Conservation (phyloP, 768 basidiomycete species). For the Rhizopogon vulgaris region DNA sequence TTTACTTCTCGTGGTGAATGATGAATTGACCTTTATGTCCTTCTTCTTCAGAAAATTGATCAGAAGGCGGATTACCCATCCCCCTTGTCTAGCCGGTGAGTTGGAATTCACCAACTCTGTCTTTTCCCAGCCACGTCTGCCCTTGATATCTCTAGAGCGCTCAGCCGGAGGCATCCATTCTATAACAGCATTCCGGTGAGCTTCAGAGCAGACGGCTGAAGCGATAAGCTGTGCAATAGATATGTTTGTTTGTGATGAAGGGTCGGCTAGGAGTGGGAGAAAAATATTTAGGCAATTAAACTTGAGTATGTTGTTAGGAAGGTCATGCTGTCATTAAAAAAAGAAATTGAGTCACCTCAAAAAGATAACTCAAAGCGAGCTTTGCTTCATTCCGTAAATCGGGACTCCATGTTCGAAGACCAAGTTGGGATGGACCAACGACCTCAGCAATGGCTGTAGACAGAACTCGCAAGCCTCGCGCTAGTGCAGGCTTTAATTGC, state of each 20-base stretch:
- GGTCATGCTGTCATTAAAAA: background rate
- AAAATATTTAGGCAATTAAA: slow-evolving; percentile 58
- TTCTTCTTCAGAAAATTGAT: slow-evolving; percentile 40
- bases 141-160: slow-evolving; percentile 46
- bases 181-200: slow-evolving; percentile 44
- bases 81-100: slow-evolving; percentile 39
- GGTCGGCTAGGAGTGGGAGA: slow-evolving; percentile 53
- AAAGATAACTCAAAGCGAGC: slow-evolving; percentile 51
- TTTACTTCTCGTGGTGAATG: background rate
- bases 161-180: slow-evolving; percentile 62
- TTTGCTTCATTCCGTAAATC: slow-evolving; percentile 47
- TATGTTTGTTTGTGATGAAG: slow-evolving; percentile 34
- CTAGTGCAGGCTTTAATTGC: slow-evolving; percentile 48
- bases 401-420: slow-evolving; percentile 32
- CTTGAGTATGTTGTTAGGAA: slow-evolving; percentile 25
- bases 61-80: slow-evolving; percentile 55
- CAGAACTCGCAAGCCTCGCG: slow-evolving; percentile 57
- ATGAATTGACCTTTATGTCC: slow-evolving; percentile 45
- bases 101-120: slow-evolving; percentile 32
- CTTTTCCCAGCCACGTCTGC: slow-evolving; percentile 73
- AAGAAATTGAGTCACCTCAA: slow-evolving; percentile 38
- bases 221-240: slow-evolving; percentile 58
- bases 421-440: slow-evolving; percentile 66
- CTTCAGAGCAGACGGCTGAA: slow-evolving; percentile 39
- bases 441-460: slow-evolving; percentile 57